Evolutionary conservation across 1,284 basidiomycete genomes (phyloP), one percentile per base, ranked within the genome.

Genomic region (Kalmanozyma brasiliensis): DNA sequence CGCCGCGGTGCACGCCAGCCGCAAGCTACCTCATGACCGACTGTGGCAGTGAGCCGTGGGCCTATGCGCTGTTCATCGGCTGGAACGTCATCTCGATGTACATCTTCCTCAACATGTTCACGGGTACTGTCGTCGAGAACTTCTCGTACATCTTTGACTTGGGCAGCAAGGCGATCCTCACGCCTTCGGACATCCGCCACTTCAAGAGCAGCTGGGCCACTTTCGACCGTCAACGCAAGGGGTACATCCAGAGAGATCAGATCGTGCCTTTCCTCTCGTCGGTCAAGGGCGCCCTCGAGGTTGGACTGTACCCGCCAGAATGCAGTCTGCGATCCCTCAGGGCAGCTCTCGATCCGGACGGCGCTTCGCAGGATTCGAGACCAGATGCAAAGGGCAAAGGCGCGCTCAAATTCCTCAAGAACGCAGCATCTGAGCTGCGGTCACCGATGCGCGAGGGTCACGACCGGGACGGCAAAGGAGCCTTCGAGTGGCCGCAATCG

Each of bases 61-160:
- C 94, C 0, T 94, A 90, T 81, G 85, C 87, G 0, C 84, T 98
- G 24, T 98, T 97, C 84, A 96, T 97, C 74, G 88, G 90, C 0
- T 98, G 95, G 95, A 98, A 98, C 81, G 85, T 98, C 35, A 85
- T 98, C 45, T 94, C 92, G 86, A 97, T 97, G 92, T 34, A 51
- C 61, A 71, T 68, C 61, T 94, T 98, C 84, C 87, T 93, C 74
- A 96, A 96, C 85, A 89, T 76, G 56, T 55, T 76, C 38, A 64
- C 72, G 86, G 90, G 89, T 90, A 92, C 94, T 65, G 91, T 98
- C 55, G 94, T 98, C 75, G 91, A 98, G 82, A 96, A 91, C 79
- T 98, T 98, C 82, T 92, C 93, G 19, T 97, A 95, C 82, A 92
- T 98, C 9, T 95, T 94, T 83, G 93, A 96, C 49, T 87, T 91